Conservation (phyloP, 2,329 filamentous ascomycete species). For the Botryotinia narcissicola region DNA sequence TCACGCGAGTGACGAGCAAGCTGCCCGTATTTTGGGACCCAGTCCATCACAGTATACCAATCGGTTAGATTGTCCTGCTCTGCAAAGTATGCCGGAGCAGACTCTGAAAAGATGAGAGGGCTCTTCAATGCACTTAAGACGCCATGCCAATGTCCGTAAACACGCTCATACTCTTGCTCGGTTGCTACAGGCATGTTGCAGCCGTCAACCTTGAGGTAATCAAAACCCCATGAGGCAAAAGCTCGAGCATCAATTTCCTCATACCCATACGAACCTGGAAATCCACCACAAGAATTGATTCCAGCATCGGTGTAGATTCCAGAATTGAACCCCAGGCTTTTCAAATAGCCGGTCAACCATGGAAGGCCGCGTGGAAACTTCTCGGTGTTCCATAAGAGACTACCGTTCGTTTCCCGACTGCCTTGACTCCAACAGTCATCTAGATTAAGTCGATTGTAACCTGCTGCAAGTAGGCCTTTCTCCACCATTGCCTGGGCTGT, state of each 20-base stretch:
- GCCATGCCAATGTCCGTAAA: conserved; percentile 44
- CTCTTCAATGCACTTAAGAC: conserved; percentile 34
- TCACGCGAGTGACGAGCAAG: conserved; percentile 40
- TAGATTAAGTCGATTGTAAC: conserved; percentile 57
- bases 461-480: conserved; percentile 49
- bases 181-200: conserved; percentile 44
- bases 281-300: conserved; percentile 49
- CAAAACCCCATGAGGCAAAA: conserved; percentile 54
- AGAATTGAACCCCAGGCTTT: conserved; percentile 56
- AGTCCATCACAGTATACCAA: conserved; percentile 49
- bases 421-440: conserved; percentile 61
- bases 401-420: conserved; percentile 43
- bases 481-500: conserved; percentile 49
- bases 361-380: conserved; percentile 61
- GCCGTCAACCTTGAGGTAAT: conserved; percentile 60
- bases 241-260: conserved; percentile 57
- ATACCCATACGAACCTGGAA: conserved; percentile 55
- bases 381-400: conserved; percentile 46
- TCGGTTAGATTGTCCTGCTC: conserved; percentile 42
- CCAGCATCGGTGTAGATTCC: conserved; percentile 61
- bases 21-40: conserved; percentile 40
- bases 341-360: conserved; percentile 53
- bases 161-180: conserved; percentile 42
- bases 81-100: conserved; percentile 52
- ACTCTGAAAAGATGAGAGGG: conserved; percentile 40